These are phyloP conservation scores for Suillus cothurnatus DNA, from an alignment of 768 basidiomycete genomes.

Conservation along the genomic window DNA sequence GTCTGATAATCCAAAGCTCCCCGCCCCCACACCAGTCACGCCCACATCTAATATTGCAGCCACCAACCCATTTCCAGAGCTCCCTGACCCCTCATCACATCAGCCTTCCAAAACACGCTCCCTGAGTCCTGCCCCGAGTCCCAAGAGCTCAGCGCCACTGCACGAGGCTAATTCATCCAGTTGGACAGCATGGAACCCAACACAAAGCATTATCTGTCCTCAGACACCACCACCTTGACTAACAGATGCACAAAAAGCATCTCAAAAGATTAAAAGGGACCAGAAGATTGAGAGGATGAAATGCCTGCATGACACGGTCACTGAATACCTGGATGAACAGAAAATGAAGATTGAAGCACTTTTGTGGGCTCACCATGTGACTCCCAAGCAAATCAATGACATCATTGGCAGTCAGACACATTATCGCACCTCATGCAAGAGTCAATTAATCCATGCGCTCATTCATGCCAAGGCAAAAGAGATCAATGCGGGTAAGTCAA, in stretches of 20 bases:
- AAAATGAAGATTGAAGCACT: background rate
- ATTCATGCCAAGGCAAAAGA: constrained; percentile 10
- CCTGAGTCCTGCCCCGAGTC: too few species aligned
- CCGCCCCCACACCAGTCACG: too few species aligned
- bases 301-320: background rate
- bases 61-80: too few species aligned
- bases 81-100: too few species aligned
- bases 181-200: background rate
- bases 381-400: background rate
- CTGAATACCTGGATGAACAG: background rate
- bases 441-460: background rate
- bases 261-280: background rate
- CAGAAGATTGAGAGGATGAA: background rate
- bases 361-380: background rate
- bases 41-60: too few species aligned
- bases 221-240: too few species aligned
- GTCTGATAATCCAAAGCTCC: too few species aligned
- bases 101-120: too few species aligned
- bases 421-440: background rate
- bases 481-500: constrained; percentile 7
- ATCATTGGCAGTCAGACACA: too few species aligned
- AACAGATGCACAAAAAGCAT: too few species aligned
- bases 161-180: background rate
- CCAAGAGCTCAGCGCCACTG: background rate
- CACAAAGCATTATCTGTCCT: background rate